phyloP scores from a whole-genome alignment of 2,329 filamentous ascomycete genomes.

The Colletotrichum euphorbiae region DNA sequence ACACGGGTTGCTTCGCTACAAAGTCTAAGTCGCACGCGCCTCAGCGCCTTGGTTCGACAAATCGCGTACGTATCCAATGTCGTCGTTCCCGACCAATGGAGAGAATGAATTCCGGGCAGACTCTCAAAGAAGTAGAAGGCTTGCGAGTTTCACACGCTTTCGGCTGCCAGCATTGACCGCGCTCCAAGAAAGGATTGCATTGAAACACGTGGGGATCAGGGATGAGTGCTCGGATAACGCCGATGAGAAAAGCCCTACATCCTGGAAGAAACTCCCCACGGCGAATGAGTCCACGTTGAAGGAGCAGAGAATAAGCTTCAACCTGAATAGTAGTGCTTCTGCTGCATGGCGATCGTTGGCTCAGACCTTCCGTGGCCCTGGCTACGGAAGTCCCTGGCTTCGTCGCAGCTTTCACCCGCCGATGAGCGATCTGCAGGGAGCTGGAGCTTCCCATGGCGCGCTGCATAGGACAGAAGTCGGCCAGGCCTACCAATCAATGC shows the following conservation, averaged over 20 bases:
- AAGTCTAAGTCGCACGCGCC: constrained; percentile 3
- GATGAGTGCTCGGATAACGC: neutral
- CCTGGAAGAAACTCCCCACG: no score
- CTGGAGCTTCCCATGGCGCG: no score
- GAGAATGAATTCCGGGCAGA: neutral
- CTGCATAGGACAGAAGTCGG: no score
- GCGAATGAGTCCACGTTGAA: neutral
- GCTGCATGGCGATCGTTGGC: neutral
- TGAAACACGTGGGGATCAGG: neutral
- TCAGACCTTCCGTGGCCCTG: no score
- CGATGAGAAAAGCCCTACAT: neutral
- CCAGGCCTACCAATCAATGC: no score
- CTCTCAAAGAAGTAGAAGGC: neutral
- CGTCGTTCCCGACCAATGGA: neutral
- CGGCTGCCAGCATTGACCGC: neutral
- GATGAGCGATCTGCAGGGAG: no score
- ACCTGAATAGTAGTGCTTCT: constrained; percentile 10
- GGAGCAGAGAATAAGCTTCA: neutral
- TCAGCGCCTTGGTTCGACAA: neutral
- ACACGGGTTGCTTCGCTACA: neutral
- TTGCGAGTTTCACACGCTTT: neutral
- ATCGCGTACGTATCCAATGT: neutral
- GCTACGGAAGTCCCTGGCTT: no score
- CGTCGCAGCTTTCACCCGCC: no score
- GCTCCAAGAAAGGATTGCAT: neutral